A percentile compares a stretch with the other conserved stretches of the same genome.
Evolutionary conservation across 1,284 basidiomycete genomes (phyloP).

Genomic region (Microbotryum saponariae): DNA sequence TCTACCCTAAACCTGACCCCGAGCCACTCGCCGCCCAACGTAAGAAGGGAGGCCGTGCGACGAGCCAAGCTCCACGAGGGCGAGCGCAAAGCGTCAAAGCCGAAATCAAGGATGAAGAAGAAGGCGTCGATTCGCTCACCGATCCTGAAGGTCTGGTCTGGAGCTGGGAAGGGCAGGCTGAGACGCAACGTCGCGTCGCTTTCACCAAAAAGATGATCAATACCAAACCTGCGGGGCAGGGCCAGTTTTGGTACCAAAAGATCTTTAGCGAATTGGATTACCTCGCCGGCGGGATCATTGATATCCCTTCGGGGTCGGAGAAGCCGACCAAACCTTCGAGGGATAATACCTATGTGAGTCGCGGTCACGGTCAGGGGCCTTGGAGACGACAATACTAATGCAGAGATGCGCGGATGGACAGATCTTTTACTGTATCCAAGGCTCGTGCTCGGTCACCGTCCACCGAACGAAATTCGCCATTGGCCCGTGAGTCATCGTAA

Average conservation of each 20-base stretch:
- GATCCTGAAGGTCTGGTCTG: constrained; percentile 58
- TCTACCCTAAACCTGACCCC: constrained; percentile 60
- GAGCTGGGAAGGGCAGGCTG: constrained; percentile 57
- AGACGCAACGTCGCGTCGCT: constrained; percentile 66
- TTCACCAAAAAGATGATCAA: constrained; percentile 49
- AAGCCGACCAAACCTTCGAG: constrained; percentile 85
- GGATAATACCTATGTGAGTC: constrained; percentile 87
- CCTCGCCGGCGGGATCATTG: constrained; percentile 79
- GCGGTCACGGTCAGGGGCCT: not conserved
- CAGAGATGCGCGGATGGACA: constrained; percentile 39
- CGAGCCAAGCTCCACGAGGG: constrained; percentile 42
- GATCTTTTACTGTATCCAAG: constrained; percentile 82
- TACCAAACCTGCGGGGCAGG: constrained; percentile 41
- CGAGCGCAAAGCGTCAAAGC: constrained; percentile 21
- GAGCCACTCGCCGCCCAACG: constrained; percentile 35
- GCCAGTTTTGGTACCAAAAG: constrained; percentile 79
- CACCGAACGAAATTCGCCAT: constrained; percentile 71
- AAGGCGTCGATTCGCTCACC: constrained; percentile 75
- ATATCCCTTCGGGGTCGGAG: constrained; percentile 63
- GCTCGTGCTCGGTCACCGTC: constrained; percentile 75
- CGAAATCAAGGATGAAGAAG: constrained; percentile 52
- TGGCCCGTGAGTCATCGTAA: constrained; percentile 60
- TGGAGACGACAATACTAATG: not conserved
- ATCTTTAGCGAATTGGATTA: constrained; percentile 89
- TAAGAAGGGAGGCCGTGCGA: constrained; percentile 40